These are phyloP conservation scores for Ustilago tritici DNA, from an alignment of 1,284 basidiomycete species.

Conservation along the genomic window DNA sequence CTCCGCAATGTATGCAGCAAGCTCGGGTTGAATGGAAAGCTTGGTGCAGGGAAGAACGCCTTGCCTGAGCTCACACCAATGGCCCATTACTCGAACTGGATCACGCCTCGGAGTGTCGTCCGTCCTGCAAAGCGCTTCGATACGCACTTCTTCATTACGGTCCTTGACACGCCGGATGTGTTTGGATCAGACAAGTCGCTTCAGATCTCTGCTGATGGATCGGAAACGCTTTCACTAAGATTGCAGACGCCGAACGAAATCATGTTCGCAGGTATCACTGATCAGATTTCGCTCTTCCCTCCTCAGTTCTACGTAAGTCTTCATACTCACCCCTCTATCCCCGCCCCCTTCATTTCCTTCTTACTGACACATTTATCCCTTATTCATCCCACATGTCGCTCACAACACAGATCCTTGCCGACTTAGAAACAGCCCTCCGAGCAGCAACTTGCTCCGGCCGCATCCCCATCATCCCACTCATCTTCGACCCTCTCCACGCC, in stretches of 20 bases:
- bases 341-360: not conserved
- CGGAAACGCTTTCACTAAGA: conserved; percentile 55
- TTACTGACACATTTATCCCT: not conserved
- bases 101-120: conserved; percentile 60
- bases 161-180: conserved; percentile 51
- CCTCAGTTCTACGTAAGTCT: conserved; percentile 57
- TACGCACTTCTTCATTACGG: conserved; percentile 64
- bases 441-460: conserved; percentile 7
- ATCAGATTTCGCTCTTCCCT: conserved; percentile 60
- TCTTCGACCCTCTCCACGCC: conserved; percentile 43
- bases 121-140: conserved; percentile 64
- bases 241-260: conserved; percentile 50
- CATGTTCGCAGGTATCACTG: conserved; percentile 52
- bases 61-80: conserved; percentile 49
- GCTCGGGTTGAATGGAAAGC: conserved; percentile 18
- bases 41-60: conserved; percentile 12
- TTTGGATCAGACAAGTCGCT: conserved; percentile 44
- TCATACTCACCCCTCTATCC: not conserved
- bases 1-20: conserved; percentile 40
- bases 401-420: conserved; percentile 41
- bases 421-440: conserved; percentile 48
- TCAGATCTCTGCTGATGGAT: conserved; percentile 56
- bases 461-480: conserved; percentile 41
- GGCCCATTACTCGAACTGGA: conserved; percentile 61
- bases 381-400: not conserved